Conservation (phyloP, 2,329 filamentous ascomycete species). For the Celoporthe dispersa region DNA sequence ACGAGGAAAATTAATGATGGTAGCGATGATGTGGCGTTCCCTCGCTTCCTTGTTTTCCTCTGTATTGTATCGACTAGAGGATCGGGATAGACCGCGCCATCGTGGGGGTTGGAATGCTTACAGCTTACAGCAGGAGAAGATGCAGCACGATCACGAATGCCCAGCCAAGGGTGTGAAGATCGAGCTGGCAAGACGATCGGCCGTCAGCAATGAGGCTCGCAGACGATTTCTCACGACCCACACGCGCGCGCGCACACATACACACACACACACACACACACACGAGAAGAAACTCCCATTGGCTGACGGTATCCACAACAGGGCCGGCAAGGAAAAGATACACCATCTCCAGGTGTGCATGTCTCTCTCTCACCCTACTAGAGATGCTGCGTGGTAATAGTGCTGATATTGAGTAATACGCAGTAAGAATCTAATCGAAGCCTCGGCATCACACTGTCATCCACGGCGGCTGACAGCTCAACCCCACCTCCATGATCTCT, state of each 20-base stretch:
- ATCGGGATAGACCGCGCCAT: too few relatives aligned
- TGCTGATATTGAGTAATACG: neutral
- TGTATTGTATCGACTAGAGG: neutral
- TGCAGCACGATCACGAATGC: neutral
- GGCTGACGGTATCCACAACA: neutral
- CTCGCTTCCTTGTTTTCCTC: neutral
- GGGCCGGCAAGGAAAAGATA: neutral
- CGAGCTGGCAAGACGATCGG: neutral
- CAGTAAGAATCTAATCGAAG: neutral
- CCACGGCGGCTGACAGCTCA: too few relatives aligned
- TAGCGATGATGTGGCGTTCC: too few relatives aligned
- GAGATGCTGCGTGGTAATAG: neutral
- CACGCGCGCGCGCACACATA: too few relatives aligned
- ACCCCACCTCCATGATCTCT: too few relatives aligned
- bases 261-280: too few relatives aligned
- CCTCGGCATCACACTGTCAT: neutral
- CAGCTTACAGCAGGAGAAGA: neutral
- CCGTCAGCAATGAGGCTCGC: neutral
- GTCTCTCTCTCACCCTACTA: too few relatives aligned
- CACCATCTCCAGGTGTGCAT: neutral
- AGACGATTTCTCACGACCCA: too few relatives aligned
- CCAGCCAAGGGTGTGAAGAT: neutral
- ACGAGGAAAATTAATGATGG: too few relatives aligned
- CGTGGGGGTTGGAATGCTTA: too few relatives aligned
- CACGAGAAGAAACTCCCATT: too few relatives aligned